Evolutionary conservation across 2,329 filamentous ascomycete genomes (phyloP), one percentile per base, ranked within the genome.

Genomic region (Cryphonectria naterciae): DNA sequence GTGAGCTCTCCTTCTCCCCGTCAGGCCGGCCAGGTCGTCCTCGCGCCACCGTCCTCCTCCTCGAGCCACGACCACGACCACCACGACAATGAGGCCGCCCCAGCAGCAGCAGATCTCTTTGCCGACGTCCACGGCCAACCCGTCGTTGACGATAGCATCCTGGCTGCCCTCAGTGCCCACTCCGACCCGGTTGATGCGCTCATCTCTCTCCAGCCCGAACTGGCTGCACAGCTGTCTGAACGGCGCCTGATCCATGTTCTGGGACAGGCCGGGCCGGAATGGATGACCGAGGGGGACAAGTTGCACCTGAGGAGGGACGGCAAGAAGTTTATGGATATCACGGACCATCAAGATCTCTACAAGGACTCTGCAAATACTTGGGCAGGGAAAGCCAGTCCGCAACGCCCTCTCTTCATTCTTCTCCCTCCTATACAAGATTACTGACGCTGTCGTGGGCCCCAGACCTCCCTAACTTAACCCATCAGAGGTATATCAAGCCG

Each of bases 241-340:
- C 82, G 84, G 70, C 87, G 83, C 74, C 81, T 92, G 35, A 87
- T 93, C 70, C 90, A 92, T 79, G 81, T 92, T 28, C 85, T 86
- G 4, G 91, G 90, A 4, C 88, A 88, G 69, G 83, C 90, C 74
- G 90, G 80, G 75, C 77, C 89, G 17, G 81, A 84, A 80, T 93
- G 91, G 90, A 88, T 93, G 62, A 92, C 89, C 0, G 91, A 93
- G 76, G 87, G 92, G 54, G 89, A 93, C 79, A 94, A 93, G 81
- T 90, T 91, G 87, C 85, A 85, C 72, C 81, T 93, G 63, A 87
- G 89, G 75, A 83, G 89, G 75, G 87, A 90, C 78, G 89, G 89
- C 72, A 84, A 87, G 75, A 91, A 89, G 78, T 93, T 93, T 82
- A 91, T 92, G 82, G 91, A 94, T 79, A 89, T 93, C 74, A 93